phyloP scores from a whole-genome alignment of 768 basidiomycete genomes.

The Leucogyrophana mollusca region DNA sequence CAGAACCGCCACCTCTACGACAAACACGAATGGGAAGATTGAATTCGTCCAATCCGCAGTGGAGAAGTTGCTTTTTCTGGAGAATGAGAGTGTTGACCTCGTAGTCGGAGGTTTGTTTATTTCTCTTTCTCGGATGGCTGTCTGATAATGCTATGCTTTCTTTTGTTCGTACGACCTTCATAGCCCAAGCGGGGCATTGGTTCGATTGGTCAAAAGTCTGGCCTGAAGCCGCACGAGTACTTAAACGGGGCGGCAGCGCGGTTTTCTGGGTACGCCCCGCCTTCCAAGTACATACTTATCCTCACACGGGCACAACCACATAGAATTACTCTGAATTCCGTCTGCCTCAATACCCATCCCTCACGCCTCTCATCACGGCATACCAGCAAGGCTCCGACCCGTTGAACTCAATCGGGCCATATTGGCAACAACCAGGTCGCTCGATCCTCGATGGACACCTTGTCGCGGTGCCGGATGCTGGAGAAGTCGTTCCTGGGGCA shows the following conservation, averaged over 20 bases:
- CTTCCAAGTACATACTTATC: not conserved
- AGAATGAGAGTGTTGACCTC: constrained; percentile 62
- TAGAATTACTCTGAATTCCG: constrained; percentile 72
- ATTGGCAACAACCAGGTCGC: constrained; percentile 82
- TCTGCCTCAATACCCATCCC: constrained; percentile 56
- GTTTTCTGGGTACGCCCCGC: constrained; percentile 64
- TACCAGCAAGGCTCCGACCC: constrained; percentile 64
- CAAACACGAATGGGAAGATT: constrained; percentile 17
- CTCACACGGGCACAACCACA: not conserved
- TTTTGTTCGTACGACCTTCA: too few relatives aligned
- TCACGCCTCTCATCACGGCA: constrained; percentile 56
- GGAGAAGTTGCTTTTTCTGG: constrained; percentile 53
- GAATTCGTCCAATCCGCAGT: constrained; percentile 42
- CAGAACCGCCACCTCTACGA: constrained; percentile 16
- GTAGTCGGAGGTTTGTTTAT: constrained; percentile 56
- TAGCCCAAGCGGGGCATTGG: constrained; percentile 84
- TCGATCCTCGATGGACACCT: constrained; percentile 72
- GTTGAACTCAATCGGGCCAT: constrained; percentile 56
- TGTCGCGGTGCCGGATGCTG: constrained; percentile 62
- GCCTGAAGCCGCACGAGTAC: constrained; percentile 60
- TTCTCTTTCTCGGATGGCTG: too few relatives aligned
- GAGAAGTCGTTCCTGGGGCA: constrained; percentile 24
- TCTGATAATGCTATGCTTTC: not conserved
- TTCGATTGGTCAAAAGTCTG: constrained; percentile 74
- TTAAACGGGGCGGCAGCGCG: constrained; percentile 60